These are phyloP conservation scores for Aspergillus bridgeri DNA, from an alignment of 495 filamentous ascomycete genomes.

Conservation along the genomic window DNA sequence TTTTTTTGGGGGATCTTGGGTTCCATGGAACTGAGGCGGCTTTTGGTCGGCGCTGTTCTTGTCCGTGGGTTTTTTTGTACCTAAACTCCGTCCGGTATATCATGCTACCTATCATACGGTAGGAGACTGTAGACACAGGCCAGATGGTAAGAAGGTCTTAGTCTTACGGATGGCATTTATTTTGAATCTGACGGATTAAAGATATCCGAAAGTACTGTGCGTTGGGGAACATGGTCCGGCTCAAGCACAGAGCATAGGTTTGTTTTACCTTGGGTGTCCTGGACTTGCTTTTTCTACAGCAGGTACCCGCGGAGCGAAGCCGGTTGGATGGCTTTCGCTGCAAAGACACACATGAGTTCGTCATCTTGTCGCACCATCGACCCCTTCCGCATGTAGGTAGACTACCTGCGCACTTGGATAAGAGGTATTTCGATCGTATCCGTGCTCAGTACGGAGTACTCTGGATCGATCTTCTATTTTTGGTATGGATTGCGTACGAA, in stretches of 20 bases:
- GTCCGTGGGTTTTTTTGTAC: not conserved
- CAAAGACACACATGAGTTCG: not conserved
- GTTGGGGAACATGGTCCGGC: not conserved
- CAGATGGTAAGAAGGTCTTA: not conserved
- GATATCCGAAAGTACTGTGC: not conserved
- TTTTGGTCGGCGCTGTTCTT: not conserved
- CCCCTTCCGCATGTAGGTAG: not conserved
- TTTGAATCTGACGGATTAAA: no score
- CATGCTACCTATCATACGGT: no score
- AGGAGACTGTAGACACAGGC: not conserved
- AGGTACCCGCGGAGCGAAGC: not conserved
- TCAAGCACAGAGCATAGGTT: not conserved
- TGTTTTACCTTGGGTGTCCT: not conserved
- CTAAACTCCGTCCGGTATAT: not conserved
- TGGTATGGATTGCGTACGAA: no score
- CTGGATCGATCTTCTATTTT: no score
- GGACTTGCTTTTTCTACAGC: not conserved
- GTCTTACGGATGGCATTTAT: not conserved
- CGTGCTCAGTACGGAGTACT: no score
- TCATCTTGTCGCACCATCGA: not conserved
- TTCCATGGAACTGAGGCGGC: not conserved
- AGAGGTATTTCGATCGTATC: no score
- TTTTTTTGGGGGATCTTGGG: no score
- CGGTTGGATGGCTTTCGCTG: not conserved
- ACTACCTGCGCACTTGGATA: not conserved